phyloP scores from a whole-genome alignment of 768 basidiomycete species.

The Coprinopsis marcescibilis region DNA sequence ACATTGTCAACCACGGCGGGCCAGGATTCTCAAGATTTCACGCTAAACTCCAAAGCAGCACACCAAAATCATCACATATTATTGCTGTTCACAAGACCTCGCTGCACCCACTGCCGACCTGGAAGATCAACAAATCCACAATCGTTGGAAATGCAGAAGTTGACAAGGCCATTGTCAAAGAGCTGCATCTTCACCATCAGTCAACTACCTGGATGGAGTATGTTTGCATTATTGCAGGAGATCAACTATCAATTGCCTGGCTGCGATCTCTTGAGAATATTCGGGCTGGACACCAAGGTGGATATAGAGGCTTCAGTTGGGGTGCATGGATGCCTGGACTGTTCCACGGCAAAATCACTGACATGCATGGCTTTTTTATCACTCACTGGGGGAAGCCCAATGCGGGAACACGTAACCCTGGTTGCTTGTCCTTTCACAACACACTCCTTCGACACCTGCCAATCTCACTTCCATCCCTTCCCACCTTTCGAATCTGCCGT shows the following conservation, averaged over 20 bases:
- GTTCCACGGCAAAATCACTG: constrained; percentile 33
- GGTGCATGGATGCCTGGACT: constrained; percentile 26
- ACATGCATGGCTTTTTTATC: constrained; percentile 22
- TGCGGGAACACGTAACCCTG: constrained; percentile 25
- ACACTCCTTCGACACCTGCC: constrained; percentile 27
- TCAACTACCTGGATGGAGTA: background rate
- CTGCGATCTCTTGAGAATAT: constrained; percentile 23
- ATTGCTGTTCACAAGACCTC: constrained; percentile 25
- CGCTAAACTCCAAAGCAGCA: constrained; percentile 11
- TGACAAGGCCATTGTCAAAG: constrained; percentile 20
- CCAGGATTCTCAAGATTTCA: constrained; percentile 21
- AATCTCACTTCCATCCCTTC: constrained; percentile 28
- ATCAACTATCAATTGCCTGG: constrained; percentile 32
- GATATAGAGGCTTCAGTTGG: constrained; percentile 18
- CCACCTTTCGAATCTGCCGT: constrained; percentile 27
- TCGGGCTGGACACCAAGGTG: constrained; percentile 27
- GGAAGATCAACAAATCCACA: constrained; percentile 32
- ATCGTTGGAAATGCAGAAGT: constrained; percentile 31
- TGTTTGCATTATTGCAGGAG: constrained; percentile 21
- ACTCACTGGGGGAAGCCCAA: constrained; percentile 27
- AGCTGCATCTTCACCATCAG: constrained; percentile 18
- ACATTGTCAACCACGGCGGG: constrained; percentile 26
- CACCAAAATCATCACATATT: constrained; percentile 17
- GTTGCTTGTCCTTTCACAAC: constrained; percentile 29
- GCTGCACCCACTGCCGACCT: constrained; percentile 24